Evolutionary conservation across 306 rosid species (phyloP).

Genomic region (Begonia fuchsioides): DNA sequence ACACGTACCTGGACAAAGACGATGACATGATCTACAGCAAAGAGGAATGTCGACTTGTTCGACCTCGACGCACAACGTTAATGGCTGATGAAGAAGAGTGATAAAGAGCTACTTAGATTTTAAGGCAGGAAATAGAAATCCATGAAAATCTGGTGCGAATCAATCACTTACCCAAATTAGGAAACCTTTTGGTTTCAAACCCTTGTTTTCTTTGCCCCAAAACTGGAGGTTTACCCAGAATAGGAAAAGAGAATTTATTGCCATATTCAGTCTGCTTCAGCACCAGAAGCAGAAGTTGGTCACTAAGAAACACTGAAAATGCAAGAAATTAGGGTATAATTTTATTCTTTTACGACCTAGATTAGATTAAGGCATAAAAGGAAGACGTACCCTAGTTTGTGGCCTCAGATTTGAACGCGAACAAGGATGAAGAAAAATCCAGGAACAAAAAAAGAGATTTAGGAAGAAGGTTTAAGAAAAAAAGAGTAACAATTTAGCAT

Average conservation of each 20-base stretch:
- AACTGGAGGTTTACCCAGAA: conserved; percentile 1
- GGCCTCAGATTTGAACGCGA: too few relatives aligned
- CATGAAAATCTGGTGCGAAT: background rate
- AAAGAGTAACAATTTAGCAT: background rate
- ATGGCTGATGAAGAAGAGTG: background rate
- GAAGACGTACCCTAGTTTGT: too few relatives aligned
- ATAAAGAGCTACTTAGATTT: background rate
- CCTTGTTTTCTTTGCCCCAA: background rate
- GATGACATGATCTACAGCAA: background rate
- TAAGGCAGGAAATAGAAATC: background rate
- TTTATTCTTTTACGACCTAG: too few relatives aligned
- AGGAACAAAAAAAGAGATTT: too few relatives aligned
- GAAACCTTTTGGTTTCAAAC: conserved; percentile 1
- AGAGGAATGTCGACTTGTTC: background rate
- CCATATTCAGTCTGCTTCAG: conserved; percentile 6
- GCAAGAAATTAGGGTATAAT: too few relatives aligned
- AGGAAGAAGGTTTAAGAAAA: too few relatives aligned
- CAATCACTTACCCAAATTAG: conserved; percentile 2
- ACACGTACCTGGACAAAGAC: too few relatives aligned
- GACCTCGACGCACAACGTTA: background rate
- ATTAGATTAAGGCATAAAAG: too few relatives aligned
- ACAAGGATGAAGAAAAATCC: too few relatives aligned
- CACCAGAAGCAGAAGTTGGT: too few relatives aligned
- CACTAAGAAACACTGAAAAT: too few relatives aligned
- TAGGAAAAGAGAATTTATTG: conserved; percentile 4